These are phyloP conservation scores for Yamadazyma dushanensis DNA, from an alignment of 1,139 yeast species.

Conservation along the genomic window DNA sequence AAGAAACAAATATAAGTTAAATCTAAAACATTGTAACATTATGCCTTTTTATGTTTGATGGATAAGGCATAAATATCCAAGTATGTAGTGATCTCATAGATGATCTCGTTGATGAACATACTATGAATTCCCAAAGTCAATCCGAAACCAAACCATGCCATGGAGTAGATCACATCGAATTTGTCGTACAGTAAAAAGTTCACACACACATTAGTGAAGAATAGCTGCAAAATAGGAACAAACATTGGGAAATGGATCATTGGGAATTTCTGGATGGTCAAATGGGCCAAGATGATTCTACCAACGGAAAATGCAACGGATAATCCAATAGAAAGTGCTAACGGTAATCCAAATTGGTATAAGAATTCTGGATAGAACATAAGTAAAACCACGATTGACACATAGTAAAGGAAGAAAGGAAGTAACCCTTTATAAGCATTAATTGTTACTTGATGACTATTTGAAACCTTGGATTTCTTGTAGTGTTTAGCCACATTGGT, in stretches of 20 bases:
- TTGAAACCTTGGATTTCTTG: constrained; percentile 24
- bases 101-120: constrained; percentile 78
- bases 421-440: constrained; percentile 61
- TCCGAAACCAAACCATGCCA: constrained; percentile 77
- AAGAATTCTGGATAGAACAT: constrained; percentile 53
- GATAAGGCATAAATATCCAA: constrained; percentile 84
- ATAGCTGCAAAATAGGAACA: constrained; percentile 60
- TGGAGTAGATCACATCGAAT: constrained; percentile 40
- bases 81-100: constrained; percentile 77
- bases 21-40: neutral
- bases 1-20: constrained; percentile 6
- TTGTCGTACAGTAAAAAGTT: constrained; percentile 39
- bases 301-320: constrained; percentile 86
- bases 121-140: constrained; percentile 73
- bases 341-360: constrained; percentile 52
- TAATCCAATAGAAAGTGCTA: constrained; percentile 68
- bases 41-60: constrained; percentile 75
- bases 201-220: constrained; percentile 40
- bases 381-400: constrained; percentile 49
- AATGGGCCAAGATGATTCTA: constrained; percentile 83
- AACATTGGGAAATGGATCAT: constrained; percentile 66
- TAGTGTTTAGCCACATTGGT: constrained; percentile 63
- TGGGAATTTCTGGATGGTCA: constrained; percentile 80
- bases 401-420: constrained; percentile 72
- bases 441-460: constrained; percentile 25